Evolutionary conservation across 305 asterid species (phyloP), one percentile per base, ranked within the genome.

Genomic region (Plantago lanceolata): DNA sequence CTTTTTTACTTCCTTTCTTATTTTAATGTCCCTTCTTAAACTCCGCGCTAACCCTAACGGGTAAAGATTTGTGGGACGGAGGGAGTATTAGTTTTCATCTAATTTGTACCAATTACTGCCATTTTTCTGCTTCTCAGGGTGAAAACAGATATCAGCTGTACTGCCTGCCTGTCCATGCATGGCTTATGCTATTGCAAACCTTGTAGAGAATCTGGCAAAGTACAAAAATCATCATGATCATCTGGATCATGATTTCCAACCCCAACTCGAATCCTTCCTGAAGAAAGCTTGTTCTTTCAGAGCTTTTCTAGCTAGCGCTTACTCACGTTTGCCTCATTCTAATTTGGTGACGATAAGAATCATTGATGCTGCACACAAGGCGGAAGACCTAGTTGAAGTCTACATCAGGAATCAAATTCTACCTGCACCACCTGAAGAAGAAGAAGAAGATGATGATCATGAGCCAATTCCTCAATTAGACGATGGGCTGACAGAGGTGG

Each of bases 161-260:
- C n/a, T n/a, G n/a, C n/a, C n/a, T n/a, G n/a, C n/a, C n/a, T n/a
- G n/a, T n/a, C n/a, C n/a, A n/a, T n/a, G n/a, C 44, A 57, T 57
- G 61, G 61, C 61, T 54, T 54, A 54, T 26, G 62, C 62, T 35
- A 20, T 57, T 16, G 48, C 45, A 18, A 29, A 5, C 48, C 48
- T 57, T 7, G 17, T 57, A 1, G 62, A 35, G 48, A 6, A 15
- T 57, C 62, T 57, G 13, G 48, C 33, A 12, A 37, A 37, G 44
- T 37, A 37, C 8, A 47, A 54, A 54, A 12, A 57, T n/a, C 47
- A 29, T 14, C 48, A 31, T 8, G 44, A 37, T 2, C 26, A 2
- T 35, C 0, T 33, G 62, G 12, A 35, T 57, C 45, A 17, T 57
- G 62, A 6, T 57, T 2, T n/a, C 48, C 31, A 57, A 33, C 3